Base-by-base conservation (phyloP, 176 grass and related monocot genomes). In the Phoenix dactylifera region DNA sequence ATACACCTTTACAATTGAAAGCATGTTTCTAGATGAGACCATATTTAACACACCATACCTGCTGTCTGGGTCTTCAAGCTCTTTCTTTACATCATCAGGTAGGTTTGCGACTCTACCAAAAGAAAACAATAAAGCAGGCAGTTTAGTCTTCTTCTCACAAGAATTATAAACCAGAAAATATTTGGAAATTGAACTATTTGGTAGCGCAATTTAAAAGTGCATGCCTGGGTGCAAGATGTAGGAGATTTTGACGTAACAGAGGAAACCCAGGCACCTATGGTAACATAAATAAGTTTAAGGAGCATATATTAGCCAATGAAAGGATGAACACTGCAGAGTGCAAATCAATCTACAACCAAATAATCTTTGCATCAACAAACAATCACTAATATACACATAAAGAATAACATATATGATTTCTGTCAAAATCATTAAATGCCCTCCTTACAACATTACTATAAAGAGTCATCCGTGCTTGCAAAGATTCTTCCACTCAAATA, bases 51-150 rank as follows among this genome's bases (percentile, higher is more conserved):
- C 18, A 65, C 57, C 54, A 4, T 52, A 97, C 84, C 87, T 97
- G 87, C 92, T 97, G 15, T 88, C 87, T 26, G 92, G 75, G 25
- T 97, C 87, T 69, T 97, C 87, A 28, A 91, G 73, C 32, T 65
- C 16, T 66, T 26, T 57, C 70, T 80, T 97, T 10, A 74, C 72
- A 72, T 83, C 69, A 58, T 91, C 81, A 25, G 87, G 77, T 18
- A 97, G 84, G 60, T 57, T 85, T 29, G 84, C 83, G 3, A 97
- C 66, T 61, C 87, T 91, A 50, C 30, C 22, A 51, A 66, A 76
- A 49, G 35, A 49, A 15, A 65, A 19, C 15, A n/a, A 68, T 24
- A 54, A 58, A 44, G 9, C 35, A 44, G 14, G 35, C 9, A 44
- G 35, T 12, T 10, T 15, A 68, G 26, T 66, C 52, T 56, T 55